These are phyloP conservation scores for Rhododendron griersonianum DNA, from an alignment of 148 eudicot genomes.

Conservation along the genomic window DNA sequence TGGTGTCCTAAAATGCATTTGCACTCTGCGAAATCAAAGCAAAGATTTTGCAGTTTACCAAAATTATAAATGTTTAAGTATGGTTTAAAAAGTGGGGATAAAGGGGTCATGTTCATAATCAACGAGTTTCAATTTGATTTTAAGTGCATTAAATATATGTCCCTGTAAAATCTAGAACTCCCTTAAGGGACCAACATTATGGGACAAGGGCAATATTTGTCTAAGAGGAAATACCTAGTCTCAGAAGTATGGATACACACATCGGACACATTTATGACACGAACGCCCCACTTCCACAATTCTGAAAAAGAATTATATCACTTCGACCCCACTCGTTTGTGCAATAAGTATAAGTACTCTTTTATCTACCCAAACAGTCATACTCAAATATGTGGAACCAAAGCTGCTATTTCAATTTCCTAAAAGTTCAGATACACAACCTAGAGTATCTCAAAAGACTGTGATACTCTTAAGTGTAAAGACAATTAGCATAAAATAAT, in stretches of 20 bases:
- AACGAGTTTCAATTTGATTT: neutral
- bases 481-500: neutral
- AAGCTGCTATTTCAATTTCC: neutral
- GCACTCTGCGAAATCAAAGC: neutral
- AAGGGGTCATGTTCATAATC: neutral
- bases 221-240: neutral
- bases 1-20: neutral
- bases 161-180: neutral
- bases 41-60: neutral
- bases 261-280: neutral
- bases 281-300: neutral
- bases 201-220: neutral
- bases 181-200: neutral
- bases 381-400: neutral
- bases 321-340: neutral
- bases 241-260: neutral
- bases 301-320: neutral
- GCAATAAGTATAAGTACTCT: neutral
- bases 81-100: neutral
- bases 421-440: neutral
- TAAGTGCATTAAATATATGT: neutral
- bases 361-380: neutral
- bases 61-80: neutral
- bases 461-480: neutral
- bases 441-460: neutral